A percentile compares a stretch with the other conserved stretches of the same genome.
phyloP scores from a whole-genome alignment of 163 green algal genomes.

The Chloroidium sp. region DNA sequence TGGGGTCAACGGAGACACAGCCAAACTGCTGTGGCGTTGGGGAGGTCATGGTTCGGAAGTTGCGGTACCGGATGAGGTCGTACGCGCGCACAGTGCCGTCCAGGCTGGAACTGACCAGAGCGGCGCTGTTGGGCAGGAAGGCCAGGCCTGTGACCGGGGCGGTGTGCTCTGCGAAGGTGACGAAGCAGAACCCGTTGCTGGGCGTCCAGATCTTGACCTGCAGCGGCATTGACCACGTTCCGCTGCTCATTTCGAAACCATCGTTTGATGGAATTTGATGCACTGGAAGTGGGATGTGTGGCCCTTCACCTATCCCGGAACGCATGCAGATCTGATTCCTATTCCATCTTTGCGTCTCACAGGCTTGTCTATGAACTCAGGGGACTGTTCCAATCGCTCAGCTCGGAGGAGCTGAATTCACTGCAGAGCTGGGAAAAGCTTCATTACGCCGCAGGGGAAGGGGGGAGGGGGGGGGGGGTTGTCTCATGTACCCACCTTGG shows the following conservation, averaged over 20 bases:
- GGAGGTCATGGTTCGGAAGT: constrained; percentile 91
- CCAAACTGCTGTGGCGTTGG: constrained; percentile 75
- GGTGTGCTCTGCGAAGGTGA: constrained; percentile 88
- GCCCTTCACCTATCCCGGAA: too few species aligned
- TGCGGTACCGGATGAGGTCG: constrained; percentile 88
- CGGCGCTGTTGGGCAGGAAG: constrained; percentile 61
- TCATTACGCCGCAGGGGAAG: too few species aligned
- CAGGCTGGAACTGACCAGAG: constrained; percentile 30
- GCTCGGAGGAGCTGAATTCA: background rate
- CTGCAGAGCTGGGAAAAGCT: too few species aligned
- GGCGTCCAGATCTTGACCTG: constrained; percentile 88
- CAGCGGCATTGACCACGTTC: background rate
- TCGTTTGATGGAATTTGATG: too few species aligned
- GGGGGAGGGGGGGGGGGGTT: background rate
- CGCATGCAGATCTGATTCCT: too few species aligned
- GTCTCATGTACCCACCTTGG: constrained; percentile 37
- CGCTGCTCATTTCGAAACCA: too few species aligned
- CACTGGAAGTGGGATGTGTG: too few species aligned
- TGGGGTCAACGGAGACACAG: constrained; percentile 70
- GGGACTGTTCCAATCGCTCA: background rate
- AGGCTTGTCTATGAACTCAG: too few species aligned
- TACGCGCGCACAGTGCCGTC: constrained; percentile 93
- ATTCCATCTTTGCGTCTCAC: too few species aligned
- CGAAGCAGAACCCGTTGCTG: constrained; percentile 82
- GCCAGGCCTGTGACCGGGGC: constrained; percentile 72